Conservation (phyloP, 768 basidiomycete species). For the Lentinula sp. region DNA sequence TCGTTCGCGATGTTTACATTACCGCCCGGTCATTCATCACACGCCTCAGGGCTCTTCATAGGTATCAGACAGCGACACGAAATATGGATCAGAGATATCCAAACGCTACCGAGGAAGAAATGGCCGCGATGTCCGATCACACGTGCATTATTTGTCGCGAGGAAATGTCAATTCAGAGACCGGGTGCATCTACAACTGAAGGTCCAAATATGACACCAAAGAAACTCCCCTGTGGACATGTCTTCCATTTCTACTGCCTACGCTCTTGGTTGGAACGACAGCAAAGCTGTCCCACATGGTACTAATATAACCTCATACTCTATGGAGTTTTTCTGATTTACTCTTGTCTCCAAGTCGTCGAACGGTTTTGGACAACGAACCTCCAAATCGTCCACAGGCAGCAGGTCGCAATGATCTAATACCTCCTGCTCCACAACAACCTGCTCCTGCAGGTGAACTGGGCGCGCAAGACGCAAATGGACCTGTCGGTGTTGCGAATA, state of each 20-base stretch:
- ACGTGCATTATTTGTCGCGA: constrained; percentile 99
- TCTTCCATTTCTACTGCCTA: constrained; percentile 97
- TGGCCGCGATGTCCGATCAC: constrained; percentile 74
- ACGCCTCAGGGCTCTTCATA: constrained; percentile 79
- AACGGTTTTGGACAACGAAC: constrained; percentile 58
- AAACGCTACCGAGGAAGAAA: constrained; percentile 82
- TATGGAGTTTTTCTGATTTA: not conserved
- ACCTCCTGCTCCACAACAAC: constrained; percentile 19
- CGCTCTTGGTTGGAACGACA: constrained; percentile 97
- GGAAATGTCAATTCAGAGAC: constrained; percentile 64
- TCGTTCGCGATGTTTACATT: constrained; percentile 94
- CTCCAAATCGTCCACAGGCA: constrained; percentile 25
- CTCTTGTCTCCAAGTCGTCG: constrained; percentile 50
- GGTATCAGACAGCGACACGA: constrained; percentile 89
- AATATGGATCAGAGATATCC: constrained; percentile 98
- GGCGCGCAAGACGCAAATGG: constrained; percentile 27
- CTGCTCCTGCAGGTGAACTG: constrained; percentile 20
- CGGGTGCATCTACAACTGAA: constrained; percentile 29
- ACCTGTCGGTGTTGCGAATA: constrained; percentile 27
- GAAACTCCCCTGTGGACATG: constrained; percentile 93
- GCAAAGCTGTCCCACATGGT: constrained; percentile 99
- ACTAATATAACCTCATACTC: constrained; percentile 18
- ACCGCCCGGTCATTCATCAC: constrained; percentile 90
- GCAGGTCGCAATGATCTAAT: constrained; percentile 12
- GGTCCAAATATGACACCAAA: constrained; percentile 95